These are phyloP conservation scores for Triticum urartu DNA, from an alignment of 176 grass and related monocot species.

Conservation along the genomic window DNA sequence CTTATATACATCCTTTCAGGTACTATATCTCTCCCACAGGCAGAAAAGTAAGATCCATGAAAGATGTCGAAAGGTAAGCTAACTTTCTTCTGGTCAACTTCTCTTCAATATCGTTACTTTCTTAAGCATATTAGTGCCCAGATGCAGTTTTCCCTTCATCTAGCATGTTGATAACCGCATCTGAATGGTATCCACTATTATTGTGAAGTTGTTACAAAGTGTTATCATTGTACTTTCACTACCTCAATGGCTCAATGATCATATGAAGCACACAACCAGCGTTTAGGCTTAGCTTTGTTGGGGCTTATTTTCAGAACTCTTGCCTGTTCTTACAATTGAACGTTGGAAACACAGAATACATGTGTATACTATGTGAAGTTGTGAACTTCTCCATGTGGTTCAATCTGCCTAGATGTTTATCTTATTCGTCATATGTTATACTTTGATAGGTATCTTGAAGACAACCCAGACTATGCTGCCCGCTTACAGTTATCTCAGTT, in stretches of 20 bases:
- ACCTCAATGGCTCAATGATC: neutral
- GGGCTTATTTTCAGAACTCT: slow-evolving; percentile 1
- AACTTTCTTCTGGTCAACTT: neutral
- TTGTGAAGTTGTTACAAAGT: neutral
- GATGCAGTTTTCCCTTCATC: neutral
- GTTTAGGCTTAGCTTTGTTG: neutral
- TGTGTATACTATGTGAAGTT: slow-evolving; percentile 1
- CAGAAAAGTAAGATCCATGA: slow-evolving; percentile 32
- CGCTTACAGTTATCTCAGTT: slow-evolving; percentile 37
- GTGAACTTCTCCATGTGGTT: slow-evolving; percentile 7
- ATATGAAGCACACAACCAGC: neutral
- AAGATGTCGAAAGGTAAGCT: slow-evolving; percentile 39
- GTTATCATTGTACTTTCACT: neutral
- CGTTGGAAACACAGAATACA: slow-evolving; percentile 5
- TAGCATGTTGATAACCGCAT: neutral
- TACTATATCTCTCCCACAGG: slow-evolving; percentile 53
- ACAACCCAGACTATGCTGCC: slow-evolving; percentile 18
- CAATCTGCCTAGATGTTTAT: neutral
- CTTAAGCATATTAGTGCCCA: neutral
- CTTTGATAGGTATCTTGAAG: slow-evolving; percentile 41
- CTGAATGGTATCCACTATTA: neutral
- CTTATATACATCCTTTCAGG: slow-evolving; percentile 36
- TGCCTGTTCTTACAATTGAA: neutral
- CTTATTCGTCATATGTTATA: slow-evolving; percentile 6
- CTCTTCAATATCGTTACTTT: slow-evolving; percentile 10